These are phyloP conservation scores for Mimosa bimucronata DNA, from an alignment of 306 rosid genomes.

Conservation along the genomic window DNA sequence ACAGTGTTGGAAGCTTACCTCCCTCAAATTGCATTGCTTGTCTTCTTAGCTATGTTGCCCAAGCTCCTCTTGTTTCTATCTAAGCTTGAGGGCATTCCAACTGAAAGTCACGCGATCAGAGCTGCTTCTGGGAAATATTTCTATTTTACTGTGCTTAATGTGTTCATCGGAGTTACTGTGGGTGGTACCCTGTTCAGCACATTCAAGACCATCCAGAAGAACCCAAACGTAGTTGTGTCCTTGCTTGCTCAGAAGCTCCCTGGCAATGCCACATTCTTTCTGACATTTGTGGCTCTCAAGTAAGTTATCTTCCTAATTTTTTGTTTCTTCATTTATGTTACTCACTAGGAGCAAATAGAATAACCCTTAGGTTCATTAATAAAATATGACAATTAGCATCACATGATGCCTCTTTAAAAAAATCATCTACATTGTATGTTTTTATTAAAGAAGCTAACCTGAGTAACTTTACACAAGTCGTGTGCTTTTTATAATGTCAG, in stretches of 20 bases:
- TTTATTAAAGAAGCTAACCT: not conserved
- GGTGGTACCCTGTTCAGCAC: constrained; percentile 74
- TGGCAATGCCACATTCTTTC: constrained; percentile 75
- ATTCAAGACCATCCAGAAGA: constrained; percentile 54
- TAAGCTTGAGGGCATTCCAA: constrained; percentile 81
- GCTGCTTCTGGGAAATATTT: constrained; percentile 95
- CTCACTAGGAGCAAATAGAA: not conserved
- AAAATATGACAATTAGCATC: not conserved
- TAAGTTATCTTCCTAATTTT: constrained; percentile 51
- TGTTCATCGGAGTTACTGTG: constrained; percentile 82
- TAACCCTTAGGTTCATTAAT: not conserved
- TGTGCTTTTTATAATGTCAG: not conserved
- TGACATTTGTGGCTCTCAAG: constrained; percentile 91
- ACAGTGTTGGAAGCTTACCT: constrained; percentile 87
- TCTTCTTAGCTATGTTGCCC: constrained; percentile 87
- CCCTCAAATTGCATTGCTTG: constrained; percentile 82
- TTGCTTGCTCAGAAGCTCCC: constrained; percentile 77
- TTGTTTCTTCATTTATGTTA: constrained; percentile 18
- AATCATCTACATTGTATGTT: not conserved
- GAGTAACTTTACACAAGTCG: not conserved
- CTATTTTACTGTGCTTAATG: constrained; percentile 79
- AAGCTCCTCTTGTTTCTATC: constrained; percentile 75
- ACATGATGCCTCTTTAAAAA: not conserved
- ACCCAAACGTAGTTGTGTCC: constrained; percentile 40
- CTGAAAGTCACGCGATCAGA: constrained; percentile 73